Base-by-base conservation (phyloP, 2,329 filamentous ascomycete genomes). In the Hawksworthiomyces lignivorus region DNA sequence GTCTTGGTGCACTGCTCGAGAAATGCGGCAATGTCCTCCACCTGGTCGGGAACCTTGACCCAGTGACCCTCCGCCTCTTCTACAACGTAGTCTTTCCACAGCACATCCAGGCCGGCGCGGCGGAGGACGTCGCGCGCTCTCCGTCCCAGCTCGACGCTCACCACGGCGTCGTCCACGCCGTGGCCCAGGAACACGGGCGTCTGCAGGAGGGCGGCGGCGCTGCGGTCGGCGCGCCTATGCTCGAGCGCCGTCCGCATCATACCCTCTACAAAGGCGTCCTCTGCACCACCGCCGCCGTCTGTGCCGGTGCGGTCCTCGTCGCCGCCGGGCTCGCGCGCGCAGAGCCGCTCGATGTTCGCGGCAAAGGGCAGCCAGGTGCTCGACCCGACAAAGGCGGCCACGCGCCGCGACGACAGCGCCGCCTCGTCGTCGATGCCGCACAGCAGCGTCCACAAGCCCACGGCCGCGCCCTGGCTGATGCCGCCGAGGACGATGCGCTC, bases 381-480 rank as follows among this genome's bases (percentile, higher is more conserved):
- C n/a, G 31, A 17, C 7, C n/a, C 37, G 4, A 28, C 34, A 11
- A 46, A 31, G 4, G 26, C 41, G 11, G 36, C 44, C 19, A 53
- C 32, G n/a, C 34, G 41, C 29, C 48, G 47, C 18, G 33, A 40
- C 4, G 35, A 34, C 20, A 11, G 11, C 4, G n/a, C n/a, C n/a
- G n/a, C n/a, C n/a, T n/a, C n/a, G n/a, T n/a, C n/a, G n/a, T 15
- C n/a, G 4, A 24, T 36, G 31, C 36, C 12, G n/a, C n/a, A n/a
- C n/a, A 67, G 48, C 1, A 67, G 49, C 3, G 56, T 50, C 29
- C 61, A 59, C 1, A 58, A 48, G 14, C 56, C 56, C 4, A 66
- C 65, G 0, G 68, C 65, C 2, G 57, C 67, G 33, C 68, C 69
- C 54, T 66, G 62, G 44, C 68, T 69, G 44, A 72, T 65, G 1